Evolutionary conservation across 2,329 filamentous ascomycete species (phyloP), one percentile per base, ranked within the genome.

Genomic region (Lithohypha guttulata): DNA sequence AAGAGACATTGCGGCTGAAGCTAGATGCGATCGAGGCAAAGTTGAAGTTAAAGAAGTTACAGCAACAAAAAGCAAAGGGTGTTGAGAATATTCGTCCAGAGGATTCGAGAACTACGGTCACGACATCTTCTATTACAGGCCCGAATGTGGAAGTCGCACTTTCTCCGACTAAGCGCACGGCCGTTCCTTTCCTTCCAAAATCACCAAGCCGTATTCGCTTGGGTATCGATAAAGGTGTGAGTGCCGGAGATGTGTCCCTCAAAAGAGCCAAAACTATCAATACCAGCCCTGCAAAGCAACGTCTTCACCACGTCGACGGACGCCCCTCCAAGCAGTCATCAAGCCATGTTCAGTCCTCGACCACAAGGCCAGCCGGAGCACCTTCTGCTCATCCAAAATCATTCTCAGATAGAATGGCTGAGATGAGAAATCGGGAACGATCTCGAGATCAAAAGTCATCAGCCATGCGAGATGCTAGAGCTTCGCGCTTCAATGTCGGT

Each of bases 191-290:
- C 11, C 65, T 73, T 10, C 78, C 77, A 23, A 75, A 71, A 18
- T 95, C 87, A 1, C 89, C 91, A 1, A 81, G 81, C 38, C 72
- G 87, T 44, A 74, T 91, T 10, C 61, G 85, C 13, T 60, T 96
- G 11, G 89, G 91, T 4, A 93, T 96, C 45, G 87, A 94, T 60
- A 93, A 93, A 57, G 86, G 85, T 1, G 64, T 87, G 23, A 81
- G 71, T 51, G 86, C 80, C 2, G 75, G 75, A 42, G 85, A 95
- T 52, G 70, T 96, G 21, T 95, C 87, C 2, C 64, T 96, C 19
- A 91, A 84, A 59, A 71, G 84, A 48, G 77, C 84, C 2, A 31
- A 56, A 46, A 45, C 42, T 45, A 37, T 41, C n/a, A 28, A 36
- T 11, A 34, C 42, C 32, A 41, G 32, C 36, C 38, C 29, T 20